Percentiles rank a stretch among this genome's conserved stretches.
Evolutionary conservation across 1,284 basidiomycete genomes (phyloP).

Genomic region (Vanrija pseudolonga): DNA sequence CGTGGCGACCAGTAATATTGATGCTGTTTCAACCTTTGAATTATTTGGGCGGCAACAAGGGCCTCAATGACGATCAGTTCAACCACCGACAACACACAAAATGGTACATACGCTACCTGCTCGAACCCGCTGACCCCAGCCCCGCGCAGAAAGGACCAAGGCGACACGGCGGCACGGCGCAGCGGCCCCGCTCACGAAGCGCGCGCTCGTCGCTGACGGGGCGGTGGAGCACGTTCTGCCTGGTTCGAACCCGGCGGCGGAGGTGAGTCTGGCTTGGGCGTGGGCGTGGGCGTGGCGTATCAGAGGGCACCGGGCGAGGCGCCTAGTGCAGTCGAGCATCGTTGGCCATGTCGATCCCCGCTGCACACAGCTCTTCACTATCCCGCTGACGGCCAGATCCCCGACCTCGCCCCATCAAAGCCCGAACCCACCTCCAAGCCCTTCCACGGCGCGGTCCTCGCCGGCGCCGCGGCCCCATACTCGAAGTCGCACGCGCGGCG

Average conservation of each 20-base stretch:
- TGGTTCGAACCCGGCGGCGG: slow-evolving; percentile 6
- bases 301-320: too few species aligned
- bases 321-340: too few species aligned
- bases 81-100: not conserved
- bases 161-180: slow-evolving; percentile 18
- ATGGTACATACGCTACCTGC: slow-evolving; percentile 7
- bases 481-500: slow-evolving; percentile 44
- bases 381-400: slow-evolving; percentile 8
- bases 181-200: slow-evolving; percentile 25
- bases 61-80: too few species aligned
- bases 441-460: slow-evolving; percentile 11
- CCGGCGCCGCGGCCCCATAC: slow-evolving; percentile 35
- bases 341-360: too few species aligned
- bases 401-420: not conserved
- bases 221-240: slow-evolving; percentile 17
- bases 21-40: too few species aligned
- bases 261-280: slow-evolving; percentile 1
- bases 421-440: slow-evolving; percentile 1
- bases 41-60: too few species aligned
- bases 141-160: slow-evolving; percentile 23
- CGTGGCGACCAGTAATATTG: too few species aligned
- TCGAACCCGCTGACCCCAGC: slow-evolving; percentile 16
- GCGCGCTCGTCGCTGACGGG: slow-evolving; percentile 16
- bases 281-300: too few species aligned
- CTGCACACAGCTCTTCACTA: too few species aligned